Conservation (phyloP, 495 filamentous ascomycete genomes). For the Daldinia grandis region DNA sequence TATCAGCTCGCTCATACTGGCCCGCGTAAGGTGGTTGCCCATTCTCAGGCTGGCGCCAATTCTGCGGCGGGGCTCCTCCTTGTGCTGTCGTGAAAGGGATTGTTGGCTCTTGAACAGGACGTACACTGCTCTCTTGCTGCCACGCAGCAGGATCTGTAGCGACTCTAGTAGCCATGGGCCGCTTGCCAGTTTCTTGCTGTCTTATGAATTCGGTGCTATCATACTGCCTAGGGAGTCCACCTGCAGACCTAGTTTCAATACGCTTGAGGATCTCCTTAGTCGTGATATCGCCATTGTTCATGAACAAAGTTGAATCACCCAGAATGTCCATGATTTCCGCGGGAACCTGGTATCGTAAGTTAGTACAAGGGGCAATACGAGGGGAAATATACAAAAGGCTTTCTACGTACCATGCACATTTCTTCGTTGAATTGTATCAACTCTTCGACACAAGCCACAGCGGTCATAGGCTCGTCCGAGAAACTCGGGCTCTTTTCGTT, state of each 20-base stretch:
- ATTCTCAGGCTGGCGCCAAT: constrained; percentile 51
- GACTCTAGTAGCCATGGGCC: constrained; percentile 63
- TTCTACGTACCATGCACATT: constrained; percentile 87
- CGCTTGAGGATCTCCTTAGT: constrained; percentile 96
- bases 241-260: constrained; percentile 77
- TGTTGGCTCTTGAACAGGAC: constrained; percentile 73
- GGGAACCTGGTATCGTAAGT: constrained; percentile 71
- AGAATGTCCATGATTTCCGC: constrained; percentile 88
- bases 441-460: constrained; percentile 89
- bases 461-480: constrained; percentile 85
- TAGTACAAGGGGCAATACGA: constrained; percentile 21
- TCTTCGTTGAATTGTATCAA: constrained; percentile 92
- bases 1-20: constrained; percentile 43
- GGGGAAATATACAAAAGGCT: not conserved
- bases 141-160: constrained; percentile 81
- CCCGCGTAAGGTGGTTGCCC: constrained; percentile 46
- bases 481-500: constrained; percentile 68
- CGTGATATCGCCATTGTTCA: constrained; percentile 82
- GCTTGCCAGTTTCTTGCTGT: constrained; percentile 53
- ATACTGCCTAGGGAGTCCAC: constrained; percentile 64
- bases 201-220: constrained; percentile 64
- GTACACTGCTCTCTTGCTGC: constrained; percentile 83
- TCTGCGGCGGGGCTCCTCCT: constrained; percentile 56
- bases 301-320: constrained; percentile 82
- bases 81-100: constrained; percentile 49